phyloP scores from a whole-genome alignment of 345 rosid species.

The Atalantia buxifolia region DNA sequence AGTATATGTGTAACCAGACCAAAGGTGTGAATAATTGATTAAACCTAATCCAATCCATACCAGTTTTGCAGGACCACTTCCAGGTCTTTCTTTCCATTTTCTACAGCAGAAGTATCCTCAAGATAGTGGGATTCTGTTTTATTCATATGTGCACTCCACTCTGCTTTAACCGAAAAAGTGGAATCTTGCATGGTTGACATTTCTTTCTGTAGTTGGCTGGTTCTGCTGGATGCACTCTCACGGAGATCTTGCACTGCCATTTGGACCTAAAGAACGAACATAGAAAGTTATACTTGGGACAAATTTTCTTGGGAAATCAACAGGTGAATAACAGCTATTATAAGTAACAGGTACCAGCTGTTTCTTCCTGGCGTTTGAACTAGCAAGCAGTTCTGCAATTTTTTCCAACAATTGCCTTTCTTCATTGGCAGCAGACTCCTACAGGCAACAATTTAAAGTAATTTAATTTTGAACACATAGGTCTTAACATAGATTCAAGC shows the following conservation, averaged over 20 bases:
- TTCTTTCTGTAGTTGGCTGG: constrained; percentile 73
- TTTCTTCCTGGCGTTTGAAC: constrained; percentile 87
- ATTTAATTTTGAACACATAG: background rate
- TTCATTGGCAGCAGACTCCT: constrained; percentile 90
- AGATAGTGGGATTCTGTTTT: constrained; percentile 69
- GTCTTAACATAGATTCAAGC: background rate
- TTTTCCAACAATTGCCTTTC: constrained; percentile 84
- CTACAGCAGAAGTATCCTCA: constrained; percentile 71
- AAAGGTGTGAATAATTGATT: background rate
- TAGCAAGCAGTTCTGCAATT: constrained; percentile 82
- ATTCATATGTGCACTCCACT: constrained; percentile 84
- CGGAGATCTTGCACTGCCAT: constrained; percentile 81
- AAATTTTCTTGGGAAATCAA: constrained; percentile 5
- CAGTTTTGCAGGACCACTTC: constrained; percentile 78
- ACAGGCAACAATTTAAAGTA: constrained; percentile 15
- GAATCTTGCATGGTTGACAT: constrained; percentile 91
- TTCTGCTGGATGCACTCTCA: constrained; percentile 71
- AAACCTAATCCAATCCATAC: constrained; percentile 30
- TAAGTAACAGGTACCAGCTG: constrained; percentile 49
- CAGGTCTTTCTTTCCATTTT: constrained; percentile 72
- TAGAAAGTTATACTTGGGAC: constrained; percentile 1
- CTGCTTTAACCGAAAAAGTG: constrained; percentile 62
- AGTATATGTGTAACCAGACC: background rate
- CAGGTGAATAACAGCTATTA: background rate
- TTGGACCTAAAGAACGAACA: constrained; percentile 59